These are phyloP conservation scores for Leishmania tarentolae DNA, from an alignment of 208 protist genomes.

Conservation along the genomic window DNA sequence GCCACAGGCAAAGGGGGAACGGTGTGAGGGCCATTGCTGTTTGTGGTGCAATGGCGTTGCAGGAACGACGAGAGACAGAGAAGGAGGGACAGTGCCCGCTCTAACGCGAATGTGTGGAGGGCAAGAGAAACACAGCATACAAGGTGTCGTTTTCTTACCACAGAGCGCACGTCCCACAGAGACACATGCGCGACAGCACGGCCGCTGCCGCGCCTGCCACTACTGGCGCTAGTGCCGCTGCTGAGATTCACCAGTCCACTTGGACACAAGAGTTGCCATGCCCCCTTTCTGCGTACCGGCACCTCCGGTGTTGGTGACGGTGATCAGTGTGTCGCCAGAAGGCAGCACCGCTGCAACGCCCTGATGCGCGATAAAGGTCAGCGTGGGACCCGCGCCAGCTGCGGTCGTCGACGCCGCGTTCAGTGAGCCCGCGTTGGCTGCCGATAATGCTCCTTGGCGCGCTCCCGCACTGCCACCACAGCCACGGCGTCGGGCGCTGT, in stretches of 20 bases:
- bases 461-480: not conserved
- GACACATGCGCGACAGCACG: not conserved
- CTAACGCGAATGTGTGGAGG: not conserved
- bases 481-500: slow-evolving; percentile 9
- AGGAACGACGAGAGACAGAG: not conserved
- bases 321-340: not conserved
- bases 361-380: slow-evolving; percentile 23
- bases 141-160: not conserved
- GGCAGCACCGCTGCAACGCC: not conserved
- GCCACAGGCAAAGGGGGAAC: not conserved
- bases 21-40: not conserved
- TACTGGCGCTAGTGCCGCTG: not conserved
- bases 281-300: slow-evolving; percentile 1
- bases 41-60: no score
- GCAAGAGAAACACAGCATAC: not conserved
- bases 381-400: slow-evolving; percentile 13
- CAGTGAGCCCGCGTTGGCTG: not conserved
- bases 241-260: slow-evolving; percentile 31
- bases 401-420: not conserved
- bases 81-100: not conserved
- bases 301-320: not conserved
- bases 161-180: slow-evolving; percentile 5
- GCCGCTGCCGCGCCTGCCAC: no score
- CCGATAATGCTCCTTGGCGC: not conserved
- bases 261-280: slow-evolving; percentile 39